Conservation (phyloP, 495 filamentous ascomycete species). For the Apiosordaria backusii region DNA sequence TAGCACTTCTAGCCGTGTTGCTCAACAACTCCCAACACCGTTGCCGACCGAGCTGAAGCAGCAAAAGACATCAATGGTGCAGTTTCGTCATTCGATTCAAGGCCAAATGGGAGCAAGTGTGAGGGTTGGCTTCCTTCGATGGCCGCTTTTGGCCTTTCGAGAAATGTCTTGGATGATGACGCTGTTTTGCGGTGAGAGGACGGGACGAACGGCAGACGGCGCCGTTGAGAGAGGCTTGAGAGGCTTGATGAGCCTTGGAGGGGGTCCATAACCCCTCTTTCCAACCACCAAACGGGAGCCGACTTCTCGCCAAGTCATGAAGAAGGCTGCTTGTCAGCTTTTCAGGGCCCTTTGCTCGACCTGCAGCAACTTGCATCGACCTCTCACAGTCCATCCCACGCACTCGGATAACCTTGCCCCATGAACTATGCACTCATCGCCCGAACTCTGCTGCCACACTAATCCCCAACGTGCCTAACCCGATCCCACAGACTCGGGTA, state of each 20-base stretch:
- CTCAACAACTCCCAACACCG: constrained; percentile 5
- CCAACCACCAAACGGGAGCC: constrained; percentile 5
- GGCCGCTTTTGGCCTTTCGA: background rate
- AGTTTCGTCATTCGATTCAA: constrained; percentile 1
- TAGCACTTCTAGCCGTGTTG: constrained; percentile 5
- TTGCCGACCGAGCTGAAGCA: constrained; percentile 23
- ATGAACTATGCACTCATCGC: constrained; percentile 4
- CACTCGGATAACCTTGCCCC: constrained; percentile 2
- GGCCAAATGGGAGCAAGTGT: background rate
- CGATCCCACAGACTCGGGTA: constrained; percentile 24
- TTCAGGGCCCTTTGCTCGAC: background rate
- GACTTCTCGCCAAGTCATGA: background rate
- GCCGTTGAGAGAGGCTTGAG: background rate
- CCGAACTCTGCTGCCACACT: constrained; percentile 2
- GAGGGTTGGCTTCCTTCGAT: background rate
- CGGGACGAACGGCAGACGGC: background rate
- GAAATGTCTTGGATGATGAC: background rate
- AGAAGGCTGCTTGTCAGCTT: constrained; percentile 2
- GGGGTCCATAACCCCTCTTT: background rate
- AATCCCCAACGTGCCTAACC: constrained; percentile 6
- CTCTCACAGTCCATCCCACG: background rate
- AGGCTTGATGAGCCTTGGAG: background rate
- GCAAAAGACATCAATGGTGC: constrained; percentile 13
- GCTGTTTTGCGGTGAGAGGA: background rate
- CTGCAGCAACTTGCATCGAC: background rate